Conservation (phyloP, 2,329 filamentous ascomycete species). For the Myotisia sp. region DNA sequence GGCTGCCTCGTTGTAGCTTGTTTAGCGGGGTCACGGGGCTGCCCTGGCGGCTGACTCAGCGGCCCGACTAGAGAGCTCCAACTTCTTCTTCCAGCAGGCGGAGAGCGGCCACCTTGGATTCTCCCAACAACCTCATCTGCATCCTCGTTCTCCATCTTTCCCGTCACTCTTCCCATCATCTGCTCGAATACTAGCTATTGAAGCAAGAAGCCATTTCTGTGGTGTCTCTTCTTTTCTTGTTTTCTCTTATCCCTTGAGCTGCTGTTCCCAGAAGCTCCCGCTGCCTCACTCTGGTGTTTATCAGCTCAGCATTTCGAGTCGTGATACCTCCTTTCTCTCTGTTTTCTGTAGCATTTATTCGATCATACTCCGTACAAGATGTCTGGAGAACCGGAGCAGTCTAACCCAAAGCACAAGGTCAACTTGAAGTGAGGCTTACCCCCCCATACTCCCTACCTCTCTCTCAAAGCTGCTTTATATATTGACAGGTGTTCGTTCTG, state of each 20-base stretch:
- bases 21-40: conserved; percentile 3
- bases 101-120: conserved; percentile 8
- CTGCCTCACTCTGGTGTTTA: too few species aligned
- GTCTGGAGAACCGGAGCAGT: conserved; percentile 54
- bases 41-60: conserved; percentile 5
- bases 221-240: too few species aligned
- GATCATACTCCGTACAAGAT: conserved; percentile 39
- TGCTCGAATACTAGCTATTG: too few species aligned
- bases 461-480: conserved; percentile 4
- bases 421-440: conserved; percentile 69
- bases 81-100: too few species aligned
- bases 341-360: conserved; percentile 17
- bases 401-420: conserved; percentile 55
- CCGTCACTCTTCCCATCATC: conserved; percentile 4
- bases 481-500: conserved; percentile 6
- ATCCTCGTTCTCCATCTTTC: not conserved
- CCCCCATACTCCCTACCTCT: too few species aligned
- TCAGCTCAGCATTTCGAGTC: too few species aligned
- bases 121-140: conserved; percentile 4
- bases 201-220: too few species aligned
- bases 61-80: conserved; percentile 1
- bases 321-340: conserved; percentile 9
- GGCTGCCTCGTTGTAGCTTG: conserved; percentile 1
- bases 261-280: too few species aligned
- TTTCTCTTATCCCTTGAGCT: too few species aligned